Conservation (phyloP, 495 filamentous ascomycete genomes). For the Trichocladium antarcticum region DNA sequence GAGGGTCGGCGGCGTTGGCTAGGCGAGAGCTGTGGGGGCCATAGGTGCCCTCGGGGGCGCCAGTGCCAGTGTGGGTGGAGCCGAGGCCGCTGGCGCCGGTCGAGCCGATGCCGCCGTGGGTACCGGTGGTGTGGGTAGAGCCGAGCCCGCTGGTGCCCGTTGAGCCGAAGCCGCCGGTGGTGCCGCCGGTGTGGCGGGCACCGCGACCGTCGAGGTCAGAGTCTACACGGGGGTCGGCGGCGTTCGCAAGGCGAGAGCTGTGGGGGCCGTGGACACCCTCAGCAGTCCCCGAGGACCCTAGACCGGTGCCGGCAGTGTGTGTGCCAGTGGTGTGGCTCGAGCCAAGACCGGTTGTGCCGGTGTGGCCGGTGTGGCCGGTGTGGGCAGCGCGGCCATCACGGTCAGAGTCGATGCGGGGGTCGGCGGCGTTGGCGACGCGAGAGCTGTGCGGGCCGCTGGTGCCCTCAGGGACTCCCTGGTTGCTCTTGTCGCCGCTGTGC, state of each 20-base stretch:
- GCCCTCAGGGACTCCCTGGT: slow-evolving; percentile 28
- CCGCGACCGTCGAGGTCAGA: slow-evolving; percentile 32
- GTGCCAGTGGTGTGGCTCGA: no score
- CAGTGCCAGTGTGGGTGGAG: slow-evolving; percentile 14
- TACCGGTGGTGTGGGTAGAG: slow-evolving; percentile 15
- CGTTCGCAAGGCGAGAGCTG: slow-evolving; percentile 26
- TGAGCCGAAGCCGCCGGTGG: no score
- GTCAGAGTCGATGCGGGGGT: slow-evolving; percentile 14
- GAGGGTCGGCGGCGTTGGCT: slow-evolving; percentile 40
- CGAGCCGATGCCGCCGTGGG: not conserved
- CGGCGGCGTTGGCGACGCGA: slow-evolving; percentile 12
- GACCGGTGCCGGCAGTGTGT: not conserved
- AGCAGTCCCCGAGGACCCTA: not conserved
- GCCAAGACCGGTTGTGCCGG: no score
- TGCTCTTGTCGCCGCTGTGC: slow-evolving; percentile 30
- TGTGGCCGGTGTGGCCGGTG: no score
- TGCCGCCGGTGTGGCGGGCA: slow-evolving; percentile 23
- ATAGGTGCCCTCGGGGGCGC: slow-evolving; percentile 2
- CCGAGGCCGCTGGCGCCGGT: slow-evolving; percentile 2
- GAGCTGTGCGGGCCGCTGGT: slow-evolving; percentile 13
- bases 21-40: not conserved
- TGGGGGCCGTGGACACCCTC: no score
- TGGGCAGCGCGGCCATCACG: slow-evolving; percentile 5
- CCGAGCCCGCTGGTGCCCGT: slow-evolving; percentile 5
- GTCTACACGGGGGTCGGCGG: slow-evolving; percentile 39